Evolutionary conservation across 768 basidiomycete species (phyloP), one percentile per base, ranked within the genome.

Genomic region (Suillus luteus): DNA sequence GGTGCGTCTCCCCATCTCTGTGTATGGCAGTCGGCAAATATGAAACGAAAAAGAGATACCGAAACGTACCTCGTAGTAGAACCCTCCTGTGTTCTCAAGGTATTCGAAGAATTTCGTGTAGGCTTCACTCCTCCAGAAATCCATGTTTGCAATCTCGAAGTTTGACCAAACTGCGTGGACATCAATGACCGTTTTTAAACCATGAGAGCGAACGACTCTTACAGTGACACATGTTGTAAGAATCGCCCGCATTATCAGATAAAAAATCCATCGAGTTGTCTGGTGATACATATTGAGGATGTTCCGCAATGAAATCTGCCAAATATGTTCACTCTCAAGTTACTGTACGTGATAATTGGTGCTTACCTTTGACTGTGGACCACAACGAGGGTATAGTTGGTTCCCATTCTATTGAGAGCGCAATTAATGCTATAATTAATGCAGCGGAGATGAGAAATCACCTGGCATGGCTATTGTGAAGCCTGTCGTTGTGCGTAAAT

Each of bases 1-100:
- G 87, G 87, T n/a, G 96, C 96, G 78, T 97, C 96, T 58, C 96
- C 96, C 94, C 94, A 95, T 40, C 93, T 87, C 86, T 93, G 66
- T 33, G 55, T 24, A 15, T 24, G 12, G 48, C 9, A 1, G 27
- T 51, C 43, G 33, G 51, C 65, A 59, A 75, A 22, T n/a, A 11
- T 40, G 40, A 22, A 17, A 17, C 49, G n/a, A 38, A 61, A 33
- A 55, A 14, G 27, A 12, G 6, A 24, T 15, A 14, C 14, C 59
- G 22, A 27, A 49, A 31, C 51, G 54, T 68, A 85, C 90, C 86
- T 95, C 93, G 67, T 94, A 94, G 74, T 95, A 95, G 74, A 95
- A 94, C 17, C 94, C 94, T 61, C 95, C 95, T 49, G 82, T 81
- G 61, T 82, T 71, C 61, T 96, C 95, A 22, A 96, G 80, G 73